These are phyloP conservation scores for Ceratobasidium sp. DNA, from an alignment of 1,284 basidiomycete genomes.

Conservation along the genomic window DNA sequence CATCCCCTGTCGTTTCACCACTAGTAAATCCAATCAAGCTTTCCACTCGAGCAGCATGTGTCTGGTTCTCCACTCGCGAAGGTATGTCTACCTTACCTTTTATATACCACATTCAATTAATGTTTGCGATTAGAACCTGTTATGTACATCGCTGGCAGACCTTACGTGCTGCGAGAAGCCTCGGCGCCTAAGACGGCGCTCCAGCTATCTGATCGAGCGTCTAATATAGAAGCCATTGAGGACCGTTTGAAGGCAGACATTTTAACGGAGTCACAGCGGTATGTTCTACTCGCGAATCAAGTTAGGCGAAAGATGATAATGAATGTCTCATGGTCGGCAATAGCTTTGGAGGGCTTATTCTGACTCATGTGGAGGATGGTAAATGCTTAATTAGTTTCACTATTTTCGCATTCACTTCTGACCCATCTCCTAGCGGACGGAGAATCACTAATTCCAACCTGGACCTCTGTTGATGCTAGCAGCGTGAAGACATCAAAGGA, in stretches of 20 bases:
- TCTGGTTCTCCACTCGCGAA: slow-evolving; percentile 87
- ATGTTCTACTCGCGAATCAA: slow-evolving; percentile 48
- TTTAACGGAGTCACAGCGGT: slow-evolving; percentile 85
- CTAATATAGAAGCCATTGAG: slow-evolving; percentile 97
- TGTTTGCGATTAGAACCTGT: slow-evolving; percentile 46
- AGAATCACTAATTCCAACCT: slow-evolving; percentile 89
- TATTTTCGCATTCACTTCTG: slow-evolving; percentile 7
- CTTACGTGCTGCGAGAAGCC: slow-evolving; percentile 95
- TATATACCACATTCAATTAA: slow-evolving; percentile 14
- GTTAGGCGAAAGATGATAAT: neutral
- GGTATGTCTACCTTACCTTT: slow-evolving; percentile 59
- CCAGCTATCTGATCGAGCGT: slow-evolving; percentile 88
- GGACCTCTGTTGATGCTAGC: slow-evolving; percentile 88
- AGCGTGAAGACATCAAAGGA: slow-evolving; percentile 91
- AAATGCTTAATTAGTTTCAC: slow-evolving; percentile 48
- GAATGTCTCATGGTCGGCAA: neutral
- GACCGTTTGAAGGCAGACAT: slow-evolving; percentile 91
- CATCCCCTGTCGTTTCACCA: slow-evolving; percentile 42
- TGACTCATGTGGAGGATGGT: slow-evolving; percentile 93
- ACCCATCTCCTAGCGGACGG: slow-evolving; percentile 64
- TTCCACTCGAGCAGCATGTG: slow-evolving; percentile 65
- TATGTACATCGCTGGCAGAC: slow-evolving; percentile 92
- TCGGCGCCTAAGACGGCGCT: slow-evolving; percentile 85
- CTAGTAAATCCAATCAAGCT: slow-evolving; percentile 21
- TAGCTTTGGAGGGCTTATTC: slow-evolving; percentile 88